These are phyloP conservation scores for Zymoseptoria brevis DNA, from an alignment of 2,329 filamentous ascomycete species.

Conservation along the genomic window DNA sequence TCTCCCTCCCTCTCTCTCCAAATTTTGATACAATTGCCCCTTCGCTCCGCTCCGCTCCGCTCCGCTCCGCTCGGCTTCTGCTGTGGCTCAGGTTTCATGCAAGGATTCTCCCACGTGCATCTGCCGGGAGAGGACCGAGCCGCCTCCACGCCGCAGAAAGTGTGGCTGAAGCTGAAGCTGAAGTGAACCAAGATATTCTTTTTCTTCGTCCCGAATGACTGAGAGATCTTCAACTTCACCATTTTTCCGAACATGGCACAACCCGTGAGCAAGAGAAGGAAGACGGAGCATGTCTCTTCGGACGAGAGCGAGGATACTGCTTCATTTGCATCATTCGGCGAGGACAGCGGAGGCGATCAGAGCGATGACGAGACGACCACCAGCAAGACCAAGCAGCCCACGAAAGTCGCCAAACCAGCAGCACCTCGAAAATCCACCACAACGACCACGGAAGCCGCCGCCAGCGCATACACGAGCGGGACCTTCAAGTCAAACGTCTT, in stretches of 20 bases:
- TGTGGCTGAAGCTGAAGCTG: neutral
- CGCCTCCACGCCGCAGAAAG: neutral
- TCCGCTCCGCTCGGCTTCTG: neutral
- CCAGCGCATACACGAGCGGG: constrained; percentile 42
- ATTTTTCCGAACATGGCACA: constrained; percentile 22
- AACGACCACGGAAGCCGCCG: constrained; percentile 7
- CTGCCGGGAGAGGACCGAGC: too few species aligned
- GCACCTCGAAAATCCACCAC: constrained; percentile 1
- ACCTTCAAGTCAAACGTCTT: constrained; percentile 61
- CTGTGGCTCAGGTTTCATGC: neutral
- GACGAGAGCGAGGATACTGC: constrained; percentile 21
- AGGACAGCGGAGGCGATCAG: constrained; percentile 12
- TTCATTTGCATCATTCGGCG: constrained; percentile 30
- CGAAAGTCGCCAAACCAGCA: constrained; percentile 9
- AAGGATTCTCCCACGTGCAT: neutral
- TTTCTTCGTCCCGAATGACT: neutral
- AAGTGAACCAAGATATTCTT: neutral
- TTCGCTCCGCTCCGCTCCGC: neutral
- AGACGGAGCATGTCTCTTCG: constrained; percentile 28
- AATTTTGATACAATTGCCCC: neutral
- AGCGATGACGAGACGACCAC: constrained; percentile 1
- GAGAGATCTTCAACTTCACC: neutral
- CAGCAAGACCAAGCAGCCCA: constrained; percentile 2
- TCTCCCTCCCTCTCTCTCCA: neutral
- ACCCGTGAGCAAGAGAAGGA: constrained; percentile 28